Evolutionary conservation across 164 flowering plant genomes (phyloP).

Genomic region (Magnolia changhungtana): DNA sequence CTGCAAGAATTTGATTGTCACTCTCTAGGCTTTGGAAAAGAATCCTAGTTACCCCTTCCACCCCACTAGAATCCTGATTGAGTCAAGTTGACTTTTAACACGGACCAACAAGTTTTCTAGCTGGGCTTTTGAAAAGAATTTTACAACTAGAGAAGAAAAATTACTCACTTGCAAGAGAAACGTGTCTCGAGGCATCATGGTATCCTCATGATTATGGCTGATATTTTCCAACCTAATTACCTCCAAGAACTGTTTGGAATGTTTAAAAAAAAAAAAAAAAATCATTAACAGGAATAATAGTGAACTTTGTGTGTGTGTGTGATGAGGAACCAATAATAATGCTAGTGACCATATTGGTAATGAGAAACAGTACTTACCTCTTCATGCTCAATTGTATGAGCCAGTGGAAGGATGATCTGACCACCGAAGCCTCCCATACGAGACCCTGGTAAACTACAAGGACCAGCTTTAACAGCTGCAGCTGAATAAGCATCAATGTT

Average conservation of each 20-base stretch:
- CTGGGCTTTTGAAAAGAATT: neutral
- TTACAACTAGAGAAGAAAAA: neutral
- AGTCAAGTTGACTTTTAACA: neutral
- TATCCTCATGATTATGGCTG: conserved; percentile 64
- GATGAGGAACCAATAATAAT: neutral
- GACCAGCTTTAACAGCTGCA: conserved; percentile 74
- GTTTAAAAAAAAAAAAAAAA: too few relatives aligned
- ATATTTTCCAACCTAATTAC: conserved; percentile 79
- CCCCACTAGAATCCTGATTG: neutral
- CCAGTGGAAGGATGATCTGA: conserved; percentile 85
- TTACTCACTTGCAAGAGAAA: conserved; percentile 77
- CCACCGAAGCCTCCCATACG: conserved; percentile 72
- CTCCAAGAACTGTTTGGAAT: conserved; percentile 62
- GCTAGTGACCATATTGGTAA: neutral
- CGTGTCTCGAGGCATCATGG: conserved; percentile 69
- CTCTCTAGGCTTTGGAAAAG: neutral
- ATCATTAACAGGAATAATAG: neutral
- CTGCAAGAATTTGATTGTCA: too few relatives aligned
- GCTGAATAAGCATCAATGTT: conserved; percentile 87
- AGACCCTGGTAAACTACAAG: conserved; percentile 64
- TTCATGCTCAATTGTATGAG: conserved; percentile 94
- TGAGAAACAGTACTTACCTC: conserved; percentile 45
- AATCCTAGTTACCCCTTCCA: neutral
- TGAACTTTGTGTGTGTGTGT: neutral
- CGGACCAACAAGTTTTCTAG: neutral